A percentile compares a stretch with the other conserved stretches of the same genome.
phyloP scores from a whole-genome alignment of 164 flowering plant genomes.

The Litsea cubeba region DNA sequence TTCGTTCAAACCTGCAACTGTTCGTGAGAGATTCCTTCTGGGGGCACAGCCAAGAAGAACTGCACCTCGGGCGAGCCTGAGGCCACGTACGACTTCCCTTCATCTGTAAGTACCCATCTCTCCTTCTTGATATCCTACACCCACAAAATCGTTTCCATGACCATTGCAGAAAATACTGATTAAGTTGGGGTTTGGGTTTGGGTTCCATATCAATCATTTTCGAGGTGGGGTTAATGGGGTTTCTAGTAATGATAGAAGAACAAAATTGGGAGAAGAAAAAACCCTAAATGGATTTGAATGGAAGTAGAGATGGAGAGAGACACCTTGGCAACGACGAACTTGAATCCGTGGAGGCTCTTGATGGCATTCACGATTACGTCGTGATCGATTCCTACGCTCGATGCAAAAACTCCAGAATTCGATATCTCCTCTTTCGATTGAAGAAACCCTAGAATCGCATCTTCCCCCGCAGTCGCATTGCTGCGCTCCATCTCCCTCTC shows the following conservation, averaged over 20 bases:
- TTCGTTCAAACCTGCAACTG: slow-evolving; percentile 53
- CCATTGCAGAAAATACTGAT: not conserved
- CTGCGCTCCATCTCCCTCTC: not conserved
- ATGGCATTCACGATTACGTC: slow-evolving; percentile 60
- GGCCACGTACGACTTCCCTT: slow-evolving; percentile 59
- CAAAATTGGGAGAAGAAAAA: too few species aligned
- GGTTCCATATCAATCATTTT: not conserved
- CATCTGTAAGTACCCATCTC: slow-evolving; percentile 75
- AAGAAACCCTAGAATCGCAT: slow-evolving; percentile 61
- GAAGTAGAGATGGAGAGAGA: slow-evolving; percentile 1
- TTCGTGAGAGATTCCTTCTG: slow-evolving; percentile 66
- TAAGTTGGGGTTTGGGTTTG: not conserved
- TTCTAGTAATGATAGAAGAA: not conserved
- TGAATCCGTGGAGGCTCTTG: slow-evolving; percentile 77
- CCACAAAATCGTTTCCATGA: not conserved
- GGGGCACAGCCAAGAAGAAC: slow-evolving; percentile 65
- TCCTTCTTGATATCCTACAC: slow-evolving; percentile 82
- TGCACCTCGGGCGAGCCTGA: slow-evolving; percentile 83
- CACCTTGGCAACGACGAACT: slow-evolving; percentile 68
- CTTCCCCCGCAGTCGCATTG: slow-evolving; percentile 53
- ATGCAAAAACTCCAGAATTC: slow-evolving; percentile 71
- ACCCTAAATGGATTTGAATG: not conserved
- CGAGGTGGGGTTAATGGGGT: not conserved
- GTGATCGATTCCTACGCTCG: slow-evolving; percentile 49
- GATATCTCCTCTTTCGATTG: slow-evolving; percentile 45